Evolutionary conservation across 2,329 filamentous ascomycete species (phyloP).

Genomic region (Botrytis pseudocinerea): DNA sequence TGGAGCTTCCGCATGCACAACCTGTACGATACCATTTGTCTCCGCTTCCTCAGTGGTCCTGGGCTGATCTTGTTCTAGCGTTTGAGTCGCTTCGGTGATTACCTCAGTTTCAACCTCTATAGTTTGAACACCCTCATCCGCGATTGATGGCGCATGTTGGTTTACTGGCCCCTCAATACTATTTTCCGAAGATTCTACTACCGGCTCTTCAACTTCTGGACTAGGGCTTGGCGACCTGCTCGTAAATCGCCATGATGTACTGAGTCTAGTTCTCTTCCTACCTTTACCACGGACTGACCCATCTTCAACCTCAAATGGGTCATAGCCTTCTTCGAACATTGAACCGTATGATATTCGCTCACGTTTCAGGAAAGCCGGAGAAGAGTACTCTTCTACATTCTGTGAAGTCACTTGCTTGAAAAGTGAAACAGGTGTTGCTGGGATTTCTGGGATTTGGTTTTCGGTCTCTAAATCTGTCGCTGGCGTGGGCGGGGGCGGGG

Average conservation of each 20-base stretch:
- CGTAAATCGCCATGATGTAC: slow-evolving; percentile 70
- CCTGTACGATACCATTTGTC: not conserved
- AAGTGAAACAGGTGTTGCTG: slow-evolving; percentile 28
- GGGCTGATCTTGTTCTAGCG: not conserved
- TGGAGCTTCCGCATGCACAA: not conserved
- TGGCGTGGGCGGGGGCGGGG: slow-evolving; percentile 26
- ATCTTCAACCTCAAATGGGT: slow-evolving; percentile 69
- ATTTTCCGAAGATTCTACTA: slow-evolving; percentile 22
- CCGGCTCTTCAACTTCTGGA: slow-evolving; percentile 42
- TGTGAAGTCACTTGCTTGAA: slow-evolving; percentile 41
- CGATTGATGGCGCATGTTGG: slow-evolving; percentile 38
- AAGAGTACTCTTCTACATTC: slow-evolving; percentile 60
- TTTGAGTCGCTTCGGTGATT: slow-evolving; percentile 22
- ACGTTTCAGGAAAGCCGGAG: slow-evolving; percentile 78
- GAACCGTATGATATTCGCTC: slow-evolving; percentile 68
- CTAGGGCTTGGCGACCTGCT: slow-evolving; percentile 69
- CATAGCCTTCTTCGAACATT: slow-evolving; percentile 62
- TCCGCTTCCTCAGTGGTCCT: not conserved
- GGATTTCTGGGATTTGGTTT: slow-evolving; percentile 30
- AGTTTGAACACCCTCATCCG: slow-evolving; percentile 46
- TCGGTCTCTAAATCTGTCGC: slow-evolving; percentile 30
- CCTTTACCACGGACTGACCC: slow-evolving; percentile 59
- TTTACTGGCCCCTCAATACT: slow-evolving; percentile 27
- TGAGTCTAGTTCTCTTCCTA: slow-evolving; percentile 70
- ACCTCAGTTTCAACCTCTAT: slow-evolving; percentile 40